A percentile compares a stretch with the other conserved stretches of the same genome.
Evolutionary conservation across 2,329 filamentous ascomycete genomes (phyloP).

Genomic region (Neopestalotiopsis clavispora): DNA sequence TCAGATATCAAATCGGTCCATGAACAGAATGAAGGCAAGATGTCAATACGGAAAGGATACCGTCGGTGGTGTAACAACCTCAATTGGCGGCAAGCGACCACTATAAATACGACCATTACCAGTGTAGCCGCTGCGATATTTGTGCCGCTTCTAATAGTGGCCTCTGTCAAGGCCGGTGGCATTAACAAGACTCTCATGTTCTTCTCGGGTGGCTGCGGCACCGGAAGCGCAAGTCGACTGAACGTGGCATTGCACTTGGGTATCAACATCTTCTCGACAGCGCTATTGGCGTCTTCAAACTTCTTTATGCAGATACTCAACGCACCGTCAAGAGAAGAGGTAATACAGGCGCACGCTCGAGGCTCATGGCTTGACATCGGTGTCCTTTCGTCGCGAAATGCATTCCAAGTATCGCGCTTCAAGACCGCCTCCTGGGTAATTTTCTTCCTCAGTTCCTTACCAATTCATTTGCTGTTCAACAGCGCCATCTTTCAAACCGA

Average conservation of each 20-base stretch:
- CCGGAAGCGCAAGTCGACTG: neutral
- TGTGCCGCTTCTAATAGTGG: neutral
- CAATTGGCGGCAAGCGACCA: neutral
- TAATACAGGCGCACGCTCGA: slow-evolving; percentile 45
- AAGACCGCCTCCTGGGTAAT: slow-evolving; percentile 9
- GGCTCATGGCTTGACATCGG: slow-evolving; percentile 48
- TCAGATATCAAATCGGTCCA: no score
- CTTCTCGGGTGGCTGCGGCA: slow-evolving; percentile 6
- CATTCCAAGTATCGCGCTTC: slow-evolving; percentile 21
- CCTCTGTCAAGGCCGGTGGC: neutral
- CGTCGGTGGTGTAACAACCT: neutral
- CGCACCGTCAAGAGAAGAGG: slow-evolving; percentile 19
- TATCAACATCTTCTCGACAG: slow-evolving; percentile 18
- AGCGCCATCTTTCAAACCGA: slow-evolving; percentile 17
- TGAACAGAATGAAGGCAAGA: neutral
- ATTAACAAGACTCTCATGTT: slow-evolving; percentile 12
- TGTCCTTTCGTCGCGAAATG: slow-evolving; percentile 41
- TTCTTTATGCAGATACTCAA: slow-evolving; percentile 27
- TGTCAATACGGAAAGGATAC: neutral
- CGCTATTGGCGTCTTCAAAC: slow-evolving; percentile 22
- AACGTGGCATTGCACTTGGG: slow-evolving; percentile 16
- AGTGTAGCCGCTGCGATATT: neutral
- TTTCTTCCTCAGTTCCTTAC: slow-evolving; percentile 18
- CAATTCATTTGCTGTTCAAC: slow-evolving; percentile 21
- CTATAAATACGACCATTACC: neutral